Evolutionary conservation across 306 rosid genomes (phyloP), one percentile per base, ranked within the genome.

Genomic region (Trifolium subterraneum): DNA sequence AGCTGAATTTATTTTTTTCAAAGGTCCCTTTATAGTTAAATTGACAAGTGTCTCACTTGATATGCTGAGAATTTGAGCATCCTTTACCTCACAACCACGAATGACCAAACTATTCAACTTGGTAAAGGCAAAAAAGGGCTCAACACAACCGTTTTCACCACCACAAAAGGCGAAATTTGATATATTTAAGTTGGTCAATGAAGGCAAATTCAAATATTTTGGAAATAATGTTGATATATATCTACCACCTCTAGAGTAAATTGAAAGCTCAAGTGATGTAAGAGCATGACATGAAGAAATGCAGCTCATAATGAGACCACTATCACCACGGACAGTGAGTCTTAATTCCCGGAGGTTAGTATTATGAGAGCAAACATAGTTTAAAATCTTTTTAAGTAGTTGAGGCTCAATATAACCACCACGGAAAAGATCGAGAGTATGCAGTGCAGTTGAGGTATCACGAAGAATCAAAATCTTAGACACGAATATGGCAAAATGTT

Each of bases 181-280:
- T 6, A 78, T 44, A 71, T 72, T 18, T 41, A 79, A 55, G 23
- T 23, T 42, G 0, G 64, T 64, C 35, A 79, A 54, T 0, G 42
- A 48, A 1, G 41, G 27, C 15, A 79, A 56, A 15, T 64, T 42
- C 11, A 72, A 39, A 2, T 73, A 64, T 10, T 29, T 10, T 1
- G 78, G 78, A 10, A 78, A 63, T 8, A 39, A 13, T 22, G 55
- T 60, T 31, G 14, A 50, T 1, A 7, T 15, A 14, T 2, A 0
- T 5, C 0, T 4, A 55, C 0, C 0, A 16, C 22, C 11, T 42
- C 11, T 69, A 69, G 19, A 18, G 56, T 1, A 4, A 18, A 51
- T 18, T 0, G 48, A 62, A 12, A 78, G 76, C 50, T 62, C 38
- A 6, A 78, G 71, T 70, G 81, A 70, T 1, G 81, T 78, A 0